These are phyloP conservation scores for Metschnikowia rubicola DNA, from an alignment of 805 yeast genomes.

Conservation along the genomic window DNA sequence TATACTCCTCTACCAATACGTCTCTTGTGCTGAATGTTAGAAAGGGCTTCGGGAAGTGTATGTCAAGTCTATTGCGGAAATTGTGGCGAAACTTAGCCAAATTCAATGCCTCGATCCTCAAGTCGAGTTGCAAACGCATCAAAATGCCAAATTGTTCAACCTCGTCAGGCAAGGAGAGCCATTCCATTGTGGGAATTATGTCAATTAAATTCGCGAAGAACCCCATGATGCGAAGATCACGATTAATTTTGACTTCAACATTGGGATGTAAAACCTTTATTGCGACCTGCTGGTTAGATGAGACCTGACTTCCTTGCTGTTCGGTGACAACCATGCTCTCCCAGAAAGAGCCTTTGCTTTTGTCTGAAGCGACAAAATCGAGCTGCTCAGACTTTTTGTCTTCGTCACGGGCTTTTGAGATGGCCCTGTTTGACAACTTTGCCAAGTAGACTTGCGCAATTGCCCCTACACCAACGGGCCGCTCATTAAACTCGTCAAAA, in stretches of 20 bases:
- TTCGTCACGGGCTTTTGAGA: conserved; percentile 32
- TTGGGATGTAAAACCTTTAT: conserved; percentile 90
- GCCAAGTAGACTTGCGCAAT: conserved; percentile 94
- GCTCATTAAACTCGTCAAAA: conserved; percentile 71
- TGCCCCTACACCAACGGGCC: conserved; percentile 95
- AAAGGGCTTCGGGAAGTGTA: conserved; percentile 80
- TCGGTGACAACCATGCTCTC: conserved; percentile 36
- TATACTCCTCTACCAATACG: conserved; percentile 81
- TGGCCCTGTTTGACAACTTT: conserved; percentile 48
- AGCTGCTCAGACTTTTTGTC: conserved; percentile 20
- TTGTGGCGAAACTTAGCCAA: conserved; percentile 67
- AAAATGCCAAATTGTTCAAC: conserved; percentile 81
- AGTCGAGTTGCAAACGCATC: conserved; percentile 86
- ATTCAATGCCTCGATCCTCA: conserved; percentile 86
- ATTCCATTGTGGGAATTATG: conserved; percentile 88
- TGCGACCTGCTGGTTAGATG: conserved; percentile 64
- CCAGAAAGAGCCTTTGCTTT: conserved; percentile 20
- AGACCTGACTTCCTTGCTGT: conserved; percentile 25
- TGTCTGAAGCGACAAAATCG: conserved; percentile 11
- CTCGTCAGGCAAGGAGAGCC: conserved; percentile 94
- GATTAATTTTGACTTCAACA: conserved; percentile 63
- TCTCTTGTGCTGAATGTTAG: conserved; percentile 60
- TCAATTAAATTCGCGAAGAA: conserved; percentile 73
- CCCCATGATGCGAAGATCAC: conserved; percentile 83
- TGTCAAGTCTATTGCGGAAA: conserved; percentile 53